Percentiles rank a stretch among this genome's conserved stretches.
Evolutionary conservation across 2,329 filamentous ascomycete genomes (phyloP).

Genomic region (Claviceps capensis): DNA sequence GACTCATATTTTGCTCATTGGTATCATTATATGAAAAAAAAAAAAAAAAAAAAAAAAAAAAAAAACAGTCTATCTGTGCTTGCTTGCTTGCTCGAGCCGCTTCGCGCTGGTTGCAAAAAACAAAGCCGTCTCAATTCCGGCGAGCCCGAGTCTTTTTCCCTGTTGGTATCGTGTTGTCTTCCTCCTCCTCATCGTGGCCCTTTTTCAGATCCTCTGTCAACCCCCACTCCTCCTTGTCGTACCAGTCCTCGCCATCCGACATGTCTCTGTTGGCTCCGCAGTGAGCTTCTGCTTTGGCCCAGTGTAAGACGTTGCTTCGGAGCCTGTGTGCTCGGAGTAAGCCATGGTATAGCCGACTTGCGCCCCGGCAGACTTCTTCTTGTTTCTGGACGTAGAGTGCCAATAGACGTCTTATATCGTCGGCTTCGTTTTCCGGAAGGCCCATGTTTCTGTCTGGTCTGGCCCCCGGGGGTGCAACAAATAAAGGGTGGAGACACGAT

Average conservation of each 20-base stretch:
- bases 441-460: slow-evolving; percentile 57
- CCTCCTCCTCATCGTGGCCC: slow-evolving; percentile 71
- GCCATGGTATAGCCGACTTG: slow-evolving; percentile 53
- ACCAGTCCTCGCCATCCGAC: slow-evolving; percentile 85
- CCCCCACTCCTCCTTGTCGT: slow-evolving; percentile 69
- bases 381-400: slow-evolving; percentile 74
- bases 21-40: not conserved
- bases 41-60: not conserved
- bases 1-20: no score
- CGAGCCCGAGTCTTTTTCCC: slow-evolving; percentile 49
- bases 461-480: slow-evolving; percentile 47
- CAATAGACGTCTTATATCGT: slow-evolving; percentile 61
- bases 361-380: slow-evolving; percentile 65
- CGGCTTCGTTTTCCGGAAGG: slow-evolving; percentile 59
- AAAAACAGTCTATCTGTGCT: not conserved
- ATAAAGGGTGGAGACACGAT: slow-evolving; percentile 60
- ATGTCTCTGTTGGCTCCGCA: slow-evolving; percentile 53
- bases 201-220: slow-evolving; percentile 64
- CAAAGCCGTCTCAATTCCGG: slow-evolving; percentile 15
- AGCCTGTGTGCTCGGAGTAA: slow-evolving; percentile 60
- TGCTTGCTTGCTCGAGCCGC: not conserved
- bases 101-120: not conserved
- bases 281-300: slow-evolving; percentile 69
- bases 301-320: slow-evolving; percentile 56
- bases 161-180: slow-evolving; percentile 49